Evolutionary conservation across 768 basidiomycete species (phyloP).

Genomic region (Suillus subalutaceus): DNA sequence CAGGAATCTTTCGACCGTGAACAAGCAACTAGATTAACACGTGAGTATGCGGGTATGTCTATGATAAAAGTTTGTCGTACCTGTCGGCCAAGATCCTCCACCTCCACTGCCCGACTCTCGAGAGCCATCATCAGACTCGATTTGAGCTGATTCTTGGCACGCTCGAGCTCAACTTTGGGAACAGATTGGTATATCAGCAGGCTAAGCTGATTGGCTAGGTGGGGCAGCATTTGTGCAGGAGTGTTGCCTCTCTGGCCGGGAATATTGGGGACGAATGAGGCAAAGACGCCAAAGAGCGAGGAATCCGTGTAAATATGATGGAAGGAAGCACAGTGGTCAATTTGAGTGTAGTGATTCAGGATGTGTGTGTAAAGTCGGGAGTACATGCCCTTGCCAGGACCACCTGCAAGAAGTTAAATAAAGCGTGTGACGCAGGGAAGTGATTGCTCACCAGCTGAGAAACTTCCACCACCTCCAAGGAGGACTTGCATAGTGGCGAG

Average conservation of each 20-base stretch:
- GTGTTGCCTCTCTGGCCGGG: constrained; percentile 61
- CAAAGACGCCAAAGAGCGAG: constrained; percentile 90
- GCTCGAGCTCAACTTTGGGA: constrained; percentile 67
- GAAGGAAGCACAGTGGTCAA: constrained; percentile 96
- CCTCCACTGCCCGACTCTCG: constrained; percentile 82
- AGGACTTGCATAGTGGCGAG: constrained; percentile 94
- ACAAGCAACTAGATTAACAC: constrained; percentile 64
- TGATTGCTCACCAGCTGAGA: constrained; percentile 74
- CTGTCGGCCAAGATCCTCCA: constrained; percentile 92
- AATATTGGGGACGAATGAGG: constrained; percentile 74
- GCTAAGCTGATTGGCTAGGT: constrained; percentile 88
- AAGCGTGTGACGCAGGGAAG: constrained; percentile 3
- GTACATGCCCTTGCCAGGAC: constrained; percentile 99
- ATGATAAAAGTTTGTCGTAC: constrained; percentile 35
- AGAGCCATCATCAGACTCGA: constrained; percentile 93
- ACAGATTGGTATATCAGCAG: constrained; percentile 72
- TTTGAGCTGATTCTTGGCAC: constrained; percentile 96
- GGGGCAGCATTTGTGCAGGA: constrained; percentile 72
- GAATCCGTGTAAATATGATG: constrained; percentile 97
- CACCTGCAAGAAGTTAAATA: constrained; percentile 50
- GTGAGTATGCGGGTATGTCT: constrained; percentile 7
- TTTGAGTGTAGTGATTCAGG: constrained; percentile 89
- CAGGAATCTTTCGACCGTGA: constrained; percentile 81
- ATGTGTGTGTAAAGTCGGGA: constrained; percentile 95
- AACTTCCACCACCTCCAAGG: constrained; percentile 93